A percentile compares a stretch with the other conserved stretches of the same genome.
These are phyloP conservation scores for Steccherinum ochraceum DNA, from an alignment of 768 basidiomycete species.

Conservation along the genomic window DNA sequence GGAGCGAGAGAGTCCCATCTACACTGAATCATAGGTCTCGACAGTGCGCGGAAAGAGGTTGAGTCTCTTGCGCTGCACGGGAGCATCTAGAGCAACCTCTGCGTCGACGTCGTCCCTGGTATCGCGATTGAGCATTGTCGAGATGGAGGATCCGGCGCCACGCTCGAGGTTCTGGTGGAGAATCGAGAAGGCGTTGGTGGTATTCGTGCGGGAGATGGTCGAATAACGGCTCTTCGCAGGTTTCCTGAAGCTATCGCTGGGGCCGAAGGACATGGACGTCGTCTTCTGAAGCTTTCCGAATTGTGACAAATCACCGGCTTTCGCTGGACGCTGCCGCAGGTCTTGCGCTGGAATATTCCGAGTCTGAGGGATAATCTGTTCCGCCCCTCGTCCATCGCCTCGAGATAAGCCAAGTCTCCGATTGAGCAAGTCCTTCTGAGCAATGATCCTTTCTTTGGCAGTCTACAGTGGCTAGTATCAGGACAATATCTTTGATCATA, in stretches of 20 bases:
- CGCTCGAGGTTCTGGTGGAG: slow-evolving; percentile 58
- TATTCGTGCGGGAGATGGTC: slow-evolving; percentile 72
- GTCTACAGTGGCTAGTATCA: slow-evolving; percentile 45
- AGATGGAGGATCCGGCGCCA: slow-evolving; percentile 38
- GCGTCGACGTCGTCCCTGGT: slow-evolving; percentile 44
- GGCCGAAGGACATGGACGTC: slow-evolving; percentile 71
- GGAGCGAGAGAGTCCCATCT: slow-evolving; percentile 36
- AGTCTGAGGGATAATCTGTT: slow-evolving; percentile 67
- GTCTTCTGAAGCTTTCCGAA: slow-evolving; percentile 82
- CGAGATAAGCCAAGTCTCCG: slow-evolving; percentile 78
- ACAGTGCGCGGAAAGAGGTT: slow-evolving; percentile 76
- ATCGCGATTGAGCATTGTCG: slow-evolving; percentile 50
- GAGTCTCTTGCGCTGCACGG: slow-evolving; percentile 60
- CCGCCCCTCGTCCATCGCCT: slow-evolving; percentile 62
- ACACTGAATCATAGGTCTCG: slow-evolving; percentile 49
- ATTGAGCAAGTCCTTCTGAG: slow-evolving; percentile 52
- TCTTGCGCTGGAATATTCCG: slow-evolving; percentile 89
- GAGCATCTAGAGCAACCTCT: slow-evolving; percentile 38
- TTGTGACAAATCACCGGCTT: slow-evolving; percentile 80
- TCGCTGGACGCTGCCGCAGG: slow-evolving; percentile 47
- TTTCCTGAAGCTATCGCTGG: slow-evolving; percentile 78
- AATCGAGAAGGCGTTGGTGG: slow-evolving; percentile 88
- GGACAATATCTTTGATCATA: no score
- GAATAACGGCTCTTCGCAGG: slow-evolving; percentile 48
- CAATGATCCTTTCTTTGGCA: slow-evolving; percentile 78